These are phyloP conservation scores for Boletus tomentosulus DNA, from an alignment of 768 basidiomycete species.

Conservation along the genomic window DNA sequence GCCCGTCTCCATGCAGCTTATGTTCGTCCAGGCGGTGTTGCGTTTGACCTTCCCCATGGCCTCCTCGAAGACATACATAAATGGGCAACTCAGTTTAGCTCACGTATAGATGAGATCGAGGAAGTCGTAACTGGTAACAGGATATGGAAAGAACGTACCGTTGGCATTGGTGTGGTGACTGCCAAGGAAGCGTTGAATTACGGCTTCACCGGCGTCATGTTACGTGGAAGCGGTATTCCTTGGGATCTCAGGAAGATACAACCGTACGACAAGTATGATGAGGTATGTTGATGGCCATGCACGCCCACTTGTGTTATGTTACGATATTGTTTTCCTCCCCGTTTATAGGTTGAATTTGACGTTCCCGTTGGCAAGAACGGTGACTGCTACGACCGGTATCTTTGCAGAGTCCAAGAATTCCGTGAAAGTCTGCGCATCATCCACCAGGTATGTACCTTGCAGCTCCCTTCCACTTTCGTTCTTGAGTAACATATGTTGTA, in stretches of 20 bases:
- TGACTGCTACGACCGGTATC: slow-evolving; percentile 96
- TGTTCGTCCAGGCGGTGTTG: slow-evolving; percentile 95
- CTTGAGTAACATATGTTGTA: slow-evolving; percentile 29
- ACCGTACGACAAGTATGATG: slow-evolving; percentile 95
- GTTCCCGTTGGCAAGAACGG: slow-evolving; percentile 95
- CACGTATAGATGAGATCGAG: slow-evolving; percentile 93
- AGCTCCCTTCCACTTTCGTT: no score
- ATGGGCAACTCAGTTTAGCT: slow-evolving; percentile 93
- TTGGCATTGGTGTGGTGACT: slow-evolving; percentile 86
- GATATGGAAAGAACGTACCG: slow-evolving; percentile 95
- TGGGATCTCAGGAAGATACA: slow-evolving; percentile 93
- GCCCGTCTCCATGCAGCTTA: slow-evolving; percentile 98
- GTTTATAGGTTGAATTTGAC: slow-evolving; percentile 84
- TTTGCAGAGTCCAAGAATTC: slow-evolving; percentile 98
- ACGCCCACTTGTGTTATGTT: neutral
- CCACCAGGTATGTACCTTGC: slow-evolving; percentile 48
- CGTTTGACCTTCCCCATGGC: slow-evolving; percentile 97
- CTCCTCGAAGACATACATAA: slow-evolving; percentile 97
- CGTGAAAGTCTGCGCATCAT: slow-evolving; percentile 90
- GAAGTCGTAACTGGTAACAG: slow-evolving; percentile 97
- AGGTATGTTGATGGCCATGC: slow-evolving; percentile 44
- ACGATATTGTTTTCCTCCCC: neutral
- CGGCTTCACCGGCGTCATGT: slow-evolving; percentile 95
- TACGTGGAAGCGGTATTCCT: slow-evolving; percentile 86
- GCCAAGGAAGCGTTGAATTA: slow-evolving; percentile 91